phyloP scores from a whole-genome alignment of 768 basidiomycete genomes.

The Cantharellus anzutake region DNA sequence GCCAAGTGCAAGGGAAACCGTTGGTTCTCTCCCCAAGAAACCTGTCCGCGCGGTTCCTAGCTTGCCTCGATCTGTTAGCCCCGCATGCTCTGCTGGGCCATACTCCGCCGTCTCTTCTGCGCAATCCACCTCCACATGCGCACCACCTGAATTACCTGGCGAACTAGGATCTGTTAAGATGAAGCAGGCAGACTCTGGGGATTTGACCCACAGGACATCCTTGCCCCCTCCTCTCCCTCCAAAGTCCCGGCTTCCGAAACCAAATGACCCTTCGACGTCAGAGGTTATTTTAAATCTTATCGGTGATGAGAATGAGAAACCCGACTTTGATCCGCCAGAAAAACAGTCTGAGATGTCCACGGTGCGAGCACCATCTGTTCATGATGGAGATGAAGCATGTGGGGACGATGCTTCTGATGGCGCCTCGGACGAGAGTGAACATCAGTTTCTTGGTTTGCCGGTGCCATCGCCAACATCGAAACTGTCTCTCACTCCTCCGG shows the following conservation, averaged over 20 bases:
- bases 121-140: neutral
- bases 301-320: neutral
- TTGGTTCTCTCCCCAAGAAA: neutral
- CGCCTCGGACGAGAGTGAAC: neutral
- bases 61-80: neutral
- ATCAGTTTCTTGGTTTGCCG: neutral
- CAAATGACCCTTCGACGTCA: neutral
- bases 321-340: neutral
- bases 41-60: neutral
- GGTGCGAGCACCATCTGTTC: too few relatives aligned
- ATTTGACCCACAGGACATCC: neutral
- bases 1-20: neutral
- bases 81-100: neutral
- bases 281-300: neutral
- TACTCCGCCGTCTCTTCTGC: neutral
- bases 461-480: neutral
- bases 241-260: neutral
- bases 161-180: neutral
- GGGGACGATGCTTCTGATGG: neutral
- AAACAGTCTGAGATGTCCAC: neutral
- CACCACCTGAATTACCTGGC: neutral
- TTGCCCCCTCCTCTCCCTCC: neutral
- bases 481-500: neutral
- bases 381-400: neutral
- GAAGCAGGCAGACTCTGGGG: neutral